Evolutionary conservation across 2,329 filamentous ascomycete species (phyloP), one percentile per base, ranked within the genome.

Genomic region (Calonectria hongkongensis): DNA sequence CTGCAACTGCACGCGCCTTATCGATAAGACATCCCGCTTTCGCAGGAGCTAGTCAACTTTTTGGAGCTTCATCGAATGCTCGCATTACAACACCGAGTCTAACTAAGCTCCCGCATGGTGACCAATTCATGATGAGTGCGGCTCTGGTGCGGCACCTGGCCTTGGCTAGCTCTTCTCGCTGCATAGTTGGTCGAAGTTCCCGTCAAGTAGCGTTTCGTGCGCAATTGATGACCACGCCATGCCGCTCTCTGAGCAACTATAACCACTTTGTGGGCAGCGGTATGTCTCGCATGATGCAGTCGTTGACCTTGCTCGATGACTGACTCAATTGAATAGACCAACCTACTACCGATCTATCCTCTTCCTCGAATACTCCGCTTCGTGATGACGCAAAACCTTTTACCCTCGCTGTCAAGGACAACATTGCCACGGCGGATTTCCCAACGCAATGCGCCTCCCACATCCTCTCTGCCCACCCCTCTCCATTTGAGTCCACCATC

Each of bases 401-500:
- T 73, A 83, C 82, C 39, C 85, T 94, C 65, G 92, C 92, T 5
- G 87, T 95, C 66, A 96, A 96, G 81, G 94, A 96, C 85, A 96
- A 95, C 81, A 95, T 96, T 75, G 90, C 92, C 66, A 94, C 93
- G 0, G 82, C 81, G 25, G 85, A 88, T 41, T 84, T 91, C n/a
- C 89, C 90, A 1, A 98, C 96, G 28, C 97, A 96, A 85, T 98
- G 95, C 84, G 94, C 92, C 75, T 98, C 96, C 2, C 86, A 86
- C 25, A 94, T 95, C 68, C 90, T 98, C 48, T 82, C 87, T n/a
- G 87, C 87, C 73, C 94, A 96, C 83, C 86, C 83, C 43, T 95
- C 94, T 73, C 94, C 96, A 4, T 96, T 94, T 83, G 91, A 96
- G 81, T 95, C 96, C 21, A 96, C 94, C 10, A 92, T 98, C 21